Base-by-base conservation (phyloP, 2,329 filamentous ascomycete genomes). In the Raffaelea ambrosiae region DNA sequence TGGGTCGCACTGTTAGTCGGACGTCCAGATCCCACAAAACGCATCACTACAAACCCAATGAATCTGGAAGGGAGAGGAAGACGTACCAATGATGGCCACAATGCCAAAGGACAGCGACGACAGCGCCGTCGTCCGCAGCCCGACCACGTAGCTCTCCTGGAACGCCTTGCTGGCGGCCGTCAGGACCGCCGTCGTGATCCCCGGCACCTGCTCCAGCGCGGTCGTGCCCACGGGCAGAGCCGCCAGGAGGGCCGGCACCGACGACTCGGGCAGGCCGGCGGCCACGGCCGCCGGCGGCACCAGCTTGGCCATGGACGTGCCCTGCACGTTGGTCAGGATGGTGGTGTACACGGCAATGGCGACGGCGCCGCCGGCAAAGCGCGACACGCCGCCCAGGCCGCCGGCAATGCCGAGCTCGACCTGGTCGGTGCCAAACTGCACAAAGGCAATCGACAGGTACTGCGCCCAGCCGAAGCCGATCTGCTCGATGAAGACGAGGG, bases 401-500 rank as follows among this genome's bases (percentile, higher is more conserved):
- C 68, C 68, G 38, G 61, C 62, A 14, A 70, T 65, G 14, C 71
- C 71, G 0, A 74, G 62, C 43, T 73, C 68, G 18, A 67, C 63
- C 51, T 75, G 72, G 22, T 69, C 64, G 3, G 71, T 69, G n/a
- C 70, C 71, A 49, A 73, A 66, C 54, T 74, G 71, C 5, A 67
- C 70, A 51, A 70, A 67, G 2, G 71, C 68, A 52, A 76, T 73
- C 18, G 64, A 67, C 19, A 73, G 57, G 47, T 72, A 72, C 48
- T 70, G 62, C 3, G 65, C 69, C 66, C 68, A 73, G 5, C 70
- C 70, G 52, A 70, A 75, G 4, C 65, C 70, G 13, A 62, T 59
- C 54, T 69, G 61, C 5, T 63, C 63, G 16, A 73, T 59, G 55
- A 73, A 73, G 13, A 69, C 61, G 46, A 74, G 71, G 0, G 69